Evolutionary conservation across 495 filamentous ascomycete species (phyloP), one percentile per base, ranked within the genome.

Genomic region (Penicillium macrosclerotiorum): DNA sequence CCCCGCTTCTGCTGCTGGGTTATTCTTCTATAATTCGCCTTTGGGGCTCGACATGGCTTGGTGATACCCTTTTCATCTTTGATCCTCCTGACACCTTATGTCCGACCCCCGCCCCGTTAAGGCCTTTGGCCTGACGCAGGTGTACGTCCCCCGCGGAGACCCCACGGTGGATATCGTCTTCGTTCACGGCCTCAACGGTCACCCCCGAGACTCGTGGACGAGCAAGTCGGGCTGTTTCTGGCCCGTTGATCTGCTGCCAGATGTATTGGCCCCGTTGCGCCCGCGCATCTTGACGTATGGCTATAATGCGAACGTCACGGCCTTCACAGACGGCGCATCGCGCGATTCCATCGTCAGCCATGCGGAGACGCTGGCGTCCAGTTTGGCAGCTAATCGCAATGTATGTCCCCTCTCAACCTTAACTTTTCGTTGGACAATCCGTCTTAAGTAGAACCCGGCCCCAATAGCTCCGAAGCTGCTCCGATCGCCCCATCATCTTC

Each of bases 181-280:
- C 35, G 87, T 95, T 30, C 89, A 95, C 60, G 89, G 89, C 38
- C 72, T 95, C 22, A 91, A 91, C 54, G 89, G 89, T 16, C 75
- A 88, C 42, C 86, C 88, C 1, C 67, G 82, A 19, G 77, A 78
- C 42, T 87, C 86, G 34, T 95, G 89, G 89, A 85, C 84, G 12
- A 77, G 79, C 27, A 75, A 74, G 37, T 71, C 75, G 29, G 79
- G 79, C 31, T 77, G 81, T 29, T 89, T 87, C 68, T 93, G 89
- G 89, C 85, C 89, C 0, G 64, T 74, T 11, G 82, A 91, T 49
- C 73, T 94, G 8, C 72, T 94, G 6, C 89, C 89, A 0, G 64
- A 68, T 1, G 73, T 85, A 8, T 64, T 88, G 5, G 80, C 77
- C 30, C 63, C 76, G 18, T 73, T 76, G 35, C 80, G 78, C 42